These are phyloP conservation scores for Clitopilus hobsonii DNA, from an alignment of 768 basidiomycete species.

Conservation along the genomic window DNA sequence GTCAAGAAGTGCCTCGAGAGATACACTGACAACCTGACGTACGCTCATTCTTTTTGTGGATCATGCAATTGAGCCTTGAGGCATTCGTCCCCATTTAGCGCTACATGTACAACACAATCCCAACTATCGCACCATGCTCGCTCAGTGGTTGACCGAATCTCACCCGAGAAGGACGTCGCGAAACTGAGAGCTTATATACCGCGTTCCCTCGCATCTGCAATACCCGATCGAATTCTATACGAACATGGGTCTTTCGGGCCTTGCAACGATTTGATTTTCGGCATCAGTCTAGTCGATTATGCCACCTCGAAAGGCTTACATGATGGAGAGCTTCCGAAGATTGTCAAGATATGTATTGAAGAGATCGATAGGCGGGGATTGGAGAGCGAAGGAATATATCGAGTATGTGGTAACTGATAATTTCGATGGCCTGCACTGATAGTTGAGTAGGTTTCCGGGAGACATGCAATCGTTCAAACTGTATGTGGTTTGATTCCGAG, in stretches of 20 bases:
- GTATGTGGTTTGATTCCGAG: no score
- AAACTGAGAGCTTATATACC: conserved; percentile 53
- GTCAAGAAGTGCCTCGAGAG: conserved; percentile 62
- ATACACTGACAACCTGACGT: conserved; percentile 83
- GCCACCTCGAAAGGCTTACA: conserved; percentile 71
- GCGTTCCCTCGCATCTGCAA: conserved; percentile 57
- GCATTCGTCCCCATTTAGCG: conserved; percentile 36
- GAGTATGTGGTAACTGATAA: conserved; percentile 36
- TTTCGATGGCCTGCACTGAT: not conserved
- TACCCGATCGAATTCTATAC: conserved; percentile 71
- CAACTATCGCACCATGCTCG: conserved; percentile 67
- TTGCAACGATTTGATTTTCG: conserved; percentile 87
- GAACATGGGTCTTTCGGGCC: conserved; percentile 77
- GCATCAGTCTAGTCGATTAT: conserved; percentile 84
- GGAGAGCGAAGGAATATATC: conserved; percentile 77
- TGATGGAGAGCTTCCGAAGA: conserved; percentile 76
- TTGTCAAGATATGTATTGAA: conserved; percentile 73
- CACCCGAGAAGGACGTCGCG: conserved; percentile 64
- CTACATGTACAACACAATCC: conserved; percentile 71
- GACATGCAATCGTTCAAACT: conserved; percentile 80
- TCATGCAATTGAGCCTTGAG: not conserved
- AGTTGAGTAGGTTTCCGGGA: conserved; percentile 63
- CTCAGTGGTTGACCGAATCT: conserved; percentile 58
- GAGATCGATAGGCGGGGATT: conserved; percentile 81
- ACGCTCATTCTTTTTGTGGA: conserved; percentile 16